Conservation (phyloP, 2,329 filamentous ascomycete species). For the Monosporascus sp. region DNA sequence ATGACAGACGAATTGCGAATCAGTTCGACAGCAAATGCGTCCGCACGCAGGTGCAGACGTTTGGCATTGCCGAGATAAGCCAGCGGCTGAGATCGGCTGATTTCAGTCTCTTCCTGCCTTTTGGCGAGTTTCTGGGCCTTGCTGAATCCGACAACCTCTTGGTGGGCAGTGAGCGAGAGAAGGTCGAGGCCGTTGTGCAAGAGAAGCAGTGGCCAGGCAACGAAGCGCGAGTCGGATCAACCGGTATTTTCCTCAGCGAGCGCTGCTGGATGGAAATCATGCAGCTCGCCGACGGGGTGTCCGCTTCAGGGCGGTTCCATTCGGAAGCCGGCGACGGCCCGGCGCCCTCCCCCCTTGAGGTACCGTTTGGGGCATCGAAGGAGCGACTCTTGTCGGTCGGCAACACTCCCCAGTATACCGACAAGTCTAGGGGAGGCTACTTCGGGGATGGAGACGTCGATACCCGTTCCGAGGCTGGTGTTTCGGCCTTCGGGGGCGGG, state of each 20-base stretch:
- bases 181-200: slow-evolving; percentile 84
- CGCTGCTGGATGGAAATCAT: slow-evolving; percentile 91
- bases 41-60: slow-evolving; percentile 85
- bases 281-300: slow-evolving; percentile 61
- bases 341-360: slow-evolving; percentile 50
- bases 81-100: slow-evolving; percentile 88
- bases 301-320: slow-evolving; percentile 47
- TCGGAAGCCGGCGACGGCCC: slow-evolving; percentile 61
- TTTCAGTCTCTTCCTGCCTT: slow-evolving; percentile 92
- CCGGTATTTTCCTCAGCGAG: slow-evolving; percentile 93
- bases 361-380: slow-evolving; percentile 56
- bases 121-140: slow-evolving; percentile 88
- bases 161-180: slow-evolving; percentile 88
- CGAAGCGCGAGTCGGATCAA: slow-evolving; percentile 84
- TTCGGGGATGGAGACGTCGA: slow-evolving; percentile 77
- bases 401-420: slow-evolving; percentile 59
- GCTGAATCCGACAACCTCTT: slow-evolving; percentile 79
- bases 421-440: slow-evolving; percentile 73
- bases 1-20: slow-evolving; percentile 93
- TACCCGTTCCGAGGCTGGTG: slow-evolving; percentile 82
- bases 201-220: slow-evolving; percentile 89
- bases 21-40: slow-evolving; percentile 99
- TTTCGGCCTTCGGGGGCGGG: slow-evolving; percentile 82
- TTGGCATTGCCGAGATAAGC: slow-evolving; percentile 95
- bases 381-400: slow-evolving; percentile 50